Base-by-base conservation (phyloP, 306 rosid species). In the Echinosophora koreensis region DNA sequence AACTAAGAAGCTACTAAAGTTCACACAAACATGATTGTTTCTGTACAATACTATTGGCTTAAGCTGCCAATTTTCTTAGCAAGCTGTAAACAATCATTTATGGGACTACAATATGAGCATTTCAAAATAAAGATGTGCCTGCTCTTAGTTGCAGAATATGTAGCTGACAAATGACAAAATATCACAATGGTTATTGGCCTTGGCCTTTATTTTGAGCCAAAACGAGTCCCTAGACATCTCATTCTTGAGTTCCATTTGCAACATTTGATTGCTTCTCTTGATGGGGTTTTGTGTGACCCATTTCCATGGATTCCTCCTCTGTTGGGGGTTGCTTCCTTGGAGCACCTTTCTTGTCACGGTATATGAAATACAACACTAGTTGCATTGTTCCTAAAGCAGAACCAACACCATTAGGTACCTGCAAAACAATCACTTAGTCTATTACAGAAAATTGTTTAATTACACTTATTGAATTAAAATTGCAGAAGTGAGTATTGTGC, bases 341-440 rank as follows among this genome's bases (percentile, higher is more conserved):
- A 71, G 7, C 71, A 42, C 76, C 84, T 66, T 81, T 79, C 15
- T 76, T 74, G 66, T 63, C 83, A 34, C 86, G 91, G 90, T 89
- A 95, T 61, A 92, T 79, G 84, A 87, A 71, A 84, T 95, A 95
- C 84, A 95, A 39, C 30, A 92, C 66, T 32, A 95, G 85, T 87
- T 92, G 97, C 56, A 83, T 8, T 56, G 88, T 14, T 59, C 97
- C 98, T 30, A 95, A 74, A 8, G 74, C 92, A 69, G 90, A 85
- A 10, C 98, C 88, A 55, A 85, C 72, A 50, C 88, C 88, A 72
- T 95, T 92, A 4, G 95, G 95, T 55, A 92, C 91, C 97, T 95
- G 82, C 60, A 74, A 64, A 32, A 32, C 5, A 68, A 22, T 9
- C 7, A 18, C 6, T 42, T 4, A 44, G 12, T 64, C 35, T 66